Conservation (phyloP, 371 early-diverging fungal species). For the Dichotomocladium elegans region DNA sequence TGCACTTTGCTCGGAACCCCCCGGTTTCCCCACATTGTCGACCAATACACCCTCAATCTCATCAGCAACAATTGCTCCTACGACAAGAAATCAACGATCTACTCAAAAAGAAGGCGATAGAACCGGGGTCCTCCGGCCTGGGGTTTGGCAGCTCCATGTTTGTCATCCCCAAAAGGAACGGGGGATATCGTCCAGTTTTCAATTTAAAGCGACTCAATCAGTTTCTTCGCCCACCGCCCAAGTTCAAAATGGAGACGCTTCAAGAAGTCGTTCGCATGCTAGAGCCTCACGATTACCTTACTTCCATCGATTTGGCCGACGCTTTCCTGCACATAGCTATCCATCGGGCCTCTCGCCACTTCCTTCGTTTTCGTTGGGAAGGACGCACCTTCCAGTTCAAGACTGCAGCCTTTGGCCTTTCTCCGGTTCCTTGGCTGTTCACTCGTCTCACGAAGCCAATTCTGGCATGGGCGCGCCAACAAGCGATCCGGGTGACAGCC, state of each 20-base stretch:
- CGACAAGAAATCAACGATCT: conserved; percentile 2
- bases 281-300: conserved; percentile 13
- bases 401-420: conserved; percentile 28
- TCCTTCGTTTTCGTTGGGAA: conserved; percentile 19
- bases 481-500: conserved; percentile 14
- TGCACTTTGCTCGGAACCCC: background rate
- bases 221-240: background rate
- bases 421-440: conserved; percentile 23
- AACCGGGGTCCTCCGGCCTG: background rate
- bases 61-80: background rate
- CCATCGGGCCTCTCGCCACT: conserved; percentile 12
- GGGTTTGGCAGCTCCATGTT: conserved; percentile 17
- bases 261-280: conserved; percentile 12
- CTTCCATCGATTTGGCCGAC: conserved; percentile 9
- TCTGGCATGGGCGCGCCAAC: conserved; percentile 18
- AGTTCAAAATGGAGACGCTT: conserved; percentile 26
- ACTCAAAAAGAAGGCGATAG: background rate
- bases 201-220: conserved; percentile 20
- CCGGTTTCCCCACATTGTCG: background rate
- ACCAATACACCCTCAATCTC: background rate
- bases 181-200: conserved; percentile 16
- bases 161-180: conserved; percentile 18
- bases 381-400: conserved; percentile 20
- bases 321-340: conserved; percentile 21
- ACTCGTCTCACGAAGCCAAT: conserved; percentile 24